Evolutionary conservation across 1,284 basidiomycete genomes (phyloP).

Genomic region (Pholiota adiposa): DNA sequence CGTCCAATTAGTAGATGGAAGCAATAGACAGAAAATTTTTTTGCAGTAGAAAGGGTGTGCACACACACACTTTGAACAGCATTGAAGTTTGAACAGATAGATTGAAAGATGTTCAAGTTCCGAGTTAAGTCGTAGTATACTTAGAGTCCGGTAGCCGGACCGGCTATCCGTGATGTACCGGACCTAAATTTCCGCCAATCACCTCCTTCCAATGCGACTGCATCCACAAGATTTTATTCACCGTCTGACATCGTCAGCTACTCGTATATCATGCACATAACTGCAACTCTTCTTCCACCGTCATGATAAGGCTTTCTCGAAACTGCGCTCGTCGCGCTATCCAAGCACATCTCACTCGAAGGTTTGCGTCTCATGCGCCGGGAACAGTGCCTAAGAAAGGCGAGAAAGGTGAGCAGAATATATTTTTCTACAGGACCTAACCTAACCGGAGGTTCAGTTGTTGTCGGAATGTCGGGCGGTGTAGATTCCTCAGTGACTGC

Average conservation of each 20-base stretch:
- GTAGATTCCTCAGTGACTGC: conserved; percentile 93
- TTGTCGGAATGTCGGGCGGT: conserved; percentile 94
- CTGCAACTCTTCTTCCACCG: no score
- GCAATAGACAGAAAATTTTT: not conserved
- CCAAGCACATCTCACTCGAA: conserved; percentile 13
- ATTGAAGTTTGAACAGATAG: no score
- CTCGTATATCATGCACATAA: no score
- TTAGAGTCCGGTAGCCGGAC: no score
- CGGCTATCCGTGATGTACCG: no score
- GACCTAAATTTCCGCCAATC: no score
- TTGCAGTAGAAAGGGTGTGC: not conserved
- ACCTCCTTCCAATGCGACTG: no score
- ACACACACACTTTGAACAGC: no score
- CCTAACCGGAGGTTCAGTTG: conserved; percentile 52
- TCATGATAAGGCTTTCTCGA: no score
- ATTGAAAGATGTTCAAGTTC: not conserved
- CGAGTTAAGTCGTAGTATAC: no score
- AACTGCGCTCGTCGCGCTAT: not conserved
- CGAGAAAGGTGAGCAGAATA: conserved; percentile 49
- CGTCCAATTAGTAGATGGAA: not conserved
- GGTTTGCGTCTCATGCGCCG: conserved; percentile 8
- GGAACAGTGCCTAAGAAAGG: conserved; percentile 45
- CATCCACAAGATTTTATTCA: no score
- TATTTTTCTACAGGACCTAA: not conserved
- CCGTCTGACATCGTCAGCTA: no score